phyloP scores from a whole-genome alignment of 495 filamentous ascomycete genomes.

The Xylaria palmicola region DNA sequence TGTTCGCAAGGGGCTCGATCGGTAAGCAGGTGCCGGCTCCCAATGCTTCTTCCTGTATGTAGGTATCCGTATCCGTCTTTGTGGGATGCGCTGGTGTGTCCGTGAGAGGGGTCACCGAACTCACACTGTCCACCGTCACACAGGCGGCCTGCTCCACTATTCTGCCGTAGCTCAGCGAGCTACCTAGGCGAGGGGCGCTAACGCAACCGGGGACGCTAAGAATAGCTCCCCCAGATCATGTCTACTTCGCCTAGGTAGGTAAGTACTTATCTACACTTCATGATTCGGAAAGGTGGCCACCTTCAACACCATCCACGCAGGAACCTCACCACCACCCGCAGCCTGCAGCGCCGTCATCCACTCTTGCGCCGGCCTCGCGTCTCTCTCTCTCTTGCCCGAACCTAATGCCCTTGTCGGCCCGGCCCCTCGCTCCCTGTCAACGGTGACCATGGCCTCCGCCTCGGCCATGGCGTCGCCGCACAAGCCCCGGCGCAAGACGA shows the following conservation, averaged over 20 bases:
- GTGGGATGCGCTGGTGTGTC: too few species aligned
- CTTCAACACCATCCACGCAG: background rate
- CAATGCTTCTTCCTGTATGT: too few species aligned
- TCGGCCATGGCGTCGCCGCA: slow-evolving; percentile 43
- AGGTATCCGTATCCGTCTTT: too few species aligned
- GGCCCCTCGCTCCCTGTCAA: background rate
- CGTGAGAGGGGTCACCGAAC: too few species aligned
- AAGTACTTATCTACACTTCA: background rate
- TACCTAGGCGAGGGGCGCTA: background rate
- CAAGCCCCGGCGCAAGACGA: slow-evolving; percentile 51
- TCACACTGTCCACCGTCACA: too few species aligned
- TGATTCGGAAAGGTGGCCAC: background rate
- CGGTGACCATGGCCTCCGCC: slow-evolving; percentile 43
- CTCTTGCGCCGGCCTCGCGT: background rate
- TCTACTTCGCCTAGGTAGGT: background rate
- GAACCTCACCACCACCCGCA: background rate
- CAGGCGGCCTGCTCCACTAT: too few species aligned
- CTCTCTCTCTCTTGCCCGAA: background rate
- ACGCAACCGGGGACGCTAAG: background rate
- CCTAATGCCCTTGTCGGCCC: slow-evolving; percentile 7
- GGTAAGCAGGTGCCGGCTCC: too few species aligned
- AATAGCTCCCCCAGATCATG: background rate
- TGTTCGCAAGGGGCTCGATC: too few species aligned
- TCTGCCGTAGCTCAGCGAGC: too few species aligned
- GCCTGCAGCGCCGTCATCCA: background rate